Evolutionary conservation across 140 eudicot genomes (phyloP), one percentile per base, ranked within the genome.

Genomic region (Bidens hawaiensis): DNA sequence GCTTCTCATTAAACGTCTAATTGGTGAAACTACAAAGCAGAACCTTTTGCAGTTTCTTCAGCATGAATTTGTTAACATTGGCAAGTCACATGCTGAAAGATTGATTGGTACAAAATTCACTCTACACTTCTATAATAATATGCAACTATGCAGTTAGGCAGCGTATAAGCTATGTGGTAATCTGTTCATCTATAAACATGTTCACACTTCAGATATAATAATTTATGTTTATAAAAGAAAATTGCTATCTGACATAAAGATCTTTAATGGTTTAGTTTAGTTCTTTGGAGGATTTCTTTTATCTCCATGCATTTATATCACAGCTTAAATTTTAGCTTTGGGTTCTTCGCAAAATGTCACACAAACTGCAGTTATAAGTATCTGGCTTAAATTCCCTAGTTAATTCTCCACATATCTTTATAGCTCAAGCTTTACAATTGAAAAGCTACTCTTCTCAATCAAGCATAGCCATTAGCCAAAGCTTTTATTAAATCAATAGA

Each of bases 51-150:
- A 88, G 52, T 88, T 94, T 67, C 97, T 94, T 81, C 99, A 94
- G 76, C 95, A 85, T 79, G 99, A 94, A 75, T 94, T 94, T 83
- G 95, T 94, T 36, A 88, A 88, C 72, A 85, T 94, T 49, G 88
- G 94, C 70, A 94, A 88, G 70, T 31, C 95, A 1, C 82, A 76
- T 79, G 99, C 99, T 63, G 95, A 94, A 66, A 88, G 99, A 28
- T 65, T 94, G 57, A 94, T 94, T 28, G 99, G 99, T 94, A 81
- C 68, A 63, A 70, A 60, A 45, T 46, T 33, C 60, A 5, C 53
- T 38, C 43, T 2, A 38, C 45, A 1, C 3, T 53, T 16, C 31
- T 53, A 38, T 16, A 4, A 25, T 38, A 31, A 30, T 38, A 67
- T 27, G 43, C 54, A 17, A 24, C 38, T 31, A 67, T 19, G 34